Evolutionary conservation across 345 rosid genomes (phyloP), one percentile per base, ranked within the genome.

Genomic region (Zanthoxylum bungeanum): DNA sequence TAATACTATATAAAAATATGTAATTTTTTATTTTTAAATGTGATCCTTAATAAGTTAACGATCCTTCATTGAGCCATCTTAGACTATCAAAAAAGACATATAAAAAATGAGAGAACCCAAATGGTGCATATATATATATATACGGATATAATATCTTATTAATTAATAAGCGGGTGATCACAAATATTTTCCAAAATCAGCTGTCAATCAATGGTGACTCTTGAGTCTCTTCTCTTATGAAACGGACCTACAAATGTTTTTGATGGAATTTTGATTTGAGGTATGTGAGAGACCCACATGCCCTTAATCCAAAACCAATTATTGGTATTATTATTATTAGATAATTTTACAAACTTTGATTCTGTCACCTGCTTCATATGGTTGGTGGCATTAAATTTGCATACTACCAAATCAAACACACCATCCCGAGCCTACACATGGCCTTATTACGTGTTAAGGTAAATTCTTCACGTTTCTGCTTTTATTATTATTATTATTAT

Each of bases 241-340:
- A 33, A 42, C 2, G 53, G 82, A 60, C 81, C 79, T 73, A 69
- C 82, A 66, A 64, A 8, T 12, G n/a, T 44, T 66, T 34, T 51
- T 4, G 0, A 14, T 14, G 16, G 62, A 71, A 17, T 49, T 56
- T 27, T 75, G 67, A 76, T 72, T 69, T 58, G 60, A 50, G 16
- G 61, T 65, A 0, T 14, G 4, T 59, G 75, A 79, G 77, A 39
- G 31, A 75, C 78, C 70, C 73, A 30, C 64, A 47, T 36, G 49
- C 61, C 7, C 34, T 33, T 30, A 22, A 63, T 57, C 73, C 16
- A 17, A n/a, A 52, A 31, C 49, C 71, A 34, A 67, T 8, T 12
- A 66, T 66, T 22, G 21, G 33, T 61, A 40, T 39, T 62, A 40
- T 11, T 59, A 56, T 6, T 24, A 1, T 14, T 2, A 44, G 1